These are phyloP conservation scores for Ustilago shanxiensis DNA, from an alignment of 1,284 basidiomycete genomes.

Conservation along the genomic window DNA sequence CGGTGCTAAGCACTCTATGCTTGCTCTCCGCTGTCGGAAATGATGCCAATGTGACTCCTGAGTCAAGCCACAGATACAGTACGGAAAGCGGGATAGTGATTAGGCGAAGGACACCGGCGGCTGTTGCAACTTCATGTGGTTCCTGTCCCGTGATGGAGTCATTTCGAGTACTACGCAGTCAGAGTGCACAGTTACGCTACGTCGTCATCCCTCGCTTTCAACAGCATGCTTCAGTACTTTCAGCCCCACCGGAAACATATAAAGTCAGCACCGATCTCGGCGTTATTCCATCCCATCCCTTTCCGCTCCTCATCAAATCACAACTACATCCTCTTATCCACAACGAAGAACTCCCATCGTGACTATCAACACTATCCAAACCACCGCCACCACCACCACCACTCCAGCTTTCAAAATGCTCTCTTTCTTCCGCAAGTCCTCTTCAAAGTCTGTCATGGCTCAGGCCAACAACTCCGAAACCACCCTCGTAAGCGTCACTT, in stretches of 20 bases:
- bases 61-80: not conserved
- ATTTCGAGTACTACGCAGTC: not conserved
- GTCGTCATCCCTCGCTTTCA: too few species aligned
- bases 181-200: too few species aligned
- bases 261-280: not conserved
- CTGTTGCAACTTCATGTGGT: not conserved
- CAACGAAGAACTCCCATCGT: not conserved
- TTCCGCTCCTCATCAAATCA: not conserved
- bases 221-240: not conserved
- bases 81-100: too few species aligned
- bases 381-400: constrained; percentile 8
- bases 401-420: constrained; percentile 30
- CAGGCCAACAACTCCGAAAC: constrained; percentile 45
- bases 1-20: not conserved
- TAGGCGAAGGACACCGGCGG: not conserved
- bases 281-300: not conserved
- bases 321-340: not conserved
- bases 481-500: constrained; percentile 23
- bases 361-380: constrained; percentile 5
- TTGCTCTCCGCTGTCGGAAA: not conserved
- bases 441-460: constrained; percentile 19
- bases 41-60: not conserved
- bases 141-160: not conserved
- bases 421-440: constrained; percentile 39
- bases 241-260: constrained; percentile 1